A percentile compares a stretch with the other conserved stretches of the same genome.
These are phyloP conservation scores for Nitzschia sp. DNA, from an alignment of 108 stramenopile genomes.

Conservation along the genomic window DNA sequence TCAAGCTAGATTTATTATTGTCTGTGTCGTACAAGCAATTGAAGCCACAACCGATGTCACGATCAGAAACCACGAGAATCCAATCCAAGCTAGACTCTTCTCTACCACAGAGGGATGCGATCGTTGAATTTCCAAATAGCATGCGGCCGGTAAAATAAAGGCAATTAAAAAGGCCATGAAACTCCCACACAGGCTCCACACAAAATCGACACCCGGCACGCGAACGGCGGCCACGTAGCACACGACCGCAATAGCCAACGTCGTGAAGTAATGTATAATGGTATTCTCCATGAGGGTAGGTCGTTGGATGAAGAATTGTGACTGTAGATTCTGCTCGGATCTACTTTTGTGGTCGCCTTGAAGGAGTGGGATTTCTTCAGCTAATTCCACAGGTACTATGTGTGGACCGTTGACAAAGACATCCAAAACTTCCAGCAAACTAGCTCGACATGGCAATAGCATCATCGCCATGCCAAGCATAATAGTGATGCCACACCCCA, in stretches of 20 bases:
- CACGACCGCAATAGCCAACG: conserved; percentile 46
- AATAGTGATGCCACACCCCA: conserved; percentile 71
- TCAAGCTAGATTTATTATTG: background rate
- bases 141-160: conserved; percentile 66
- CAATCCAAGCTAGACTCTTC: conserved; percentile 19
- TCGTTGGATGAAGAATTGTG: background rate
- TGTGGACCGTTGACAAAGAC: conserved; percentile 23
- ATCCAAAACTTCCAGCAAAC: conserved; percentile 35
- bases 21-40: conserved; percentile 29
- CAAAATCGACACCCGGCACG: conserved; percentile 70
- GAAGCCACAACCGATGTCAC: conserved; percentile 18
- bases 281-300: conserved; percentile 25
- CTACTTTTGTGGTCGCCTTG: background rate
- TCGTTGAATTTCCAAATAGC: conserved; percentile 43
- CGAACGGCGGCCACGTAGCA: conserved; percentile 59
- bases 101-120: background rate
- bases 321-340: background rate
- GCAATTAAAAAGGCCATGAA: conserved; percentile 73
- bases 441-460: conserved; percentile 70
- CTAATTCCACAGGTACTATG: conserved; percentile 9
- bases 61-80: conserved; percentile 36
- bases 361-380: conserved; percentile 22
- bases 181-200: conserved; percentile 78
- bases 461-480: conserved; percentile 68
- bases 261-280: conserved; percentile 47